These are phyloP conservation scores for Ambrosia artemisiifolia DNA, from an alignment of 129 eudicot species.

Conservation along the genomic window DNA sequence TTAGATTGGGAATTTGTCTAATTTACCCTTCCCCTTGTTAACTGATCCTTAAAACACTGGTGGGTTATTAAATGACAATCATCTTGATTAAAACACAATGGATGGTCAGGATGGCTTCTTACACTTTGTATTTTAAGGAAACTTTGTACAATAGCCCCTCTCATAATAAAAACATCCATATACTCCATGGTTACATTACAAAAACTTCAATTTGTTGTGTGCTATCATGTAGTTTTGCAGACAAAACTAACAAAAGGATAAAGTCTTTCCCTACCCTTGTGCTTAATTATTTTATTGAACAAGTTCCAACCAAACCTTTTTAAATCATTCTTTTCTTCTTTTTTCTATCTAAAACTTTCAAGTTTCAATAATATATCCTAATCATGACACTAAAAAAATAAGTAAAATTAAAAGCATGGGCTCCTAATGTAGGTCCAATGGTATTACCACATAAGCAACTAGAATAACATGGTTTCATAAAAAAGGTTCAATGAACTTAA, in stretches of 20 bases:
- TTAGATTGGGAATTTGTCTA: too few species aligned
- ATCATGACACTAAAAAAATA: neutral
- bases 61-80: too few species aligned
- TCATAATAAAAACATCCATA: too few species aligned
- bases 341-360: neutral
- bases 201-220: neutral
- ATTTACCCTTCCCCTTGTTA: too few species aligned
- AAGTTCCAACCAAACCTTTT: neutral
- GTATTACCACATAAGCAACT: slow-evolving; percentile 20
- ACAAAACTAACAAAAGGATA: neutral
- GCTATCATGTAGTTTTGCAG: neutral
- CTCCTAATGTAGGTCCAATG: slow-evolving; percentile 27
- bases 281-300: neutral
- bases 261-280: neutral
- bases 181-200: neutral
- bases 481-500: slow-evolving; percentile 31
- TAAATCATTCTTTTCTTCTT: neutral
- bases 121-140: too few species aligned
- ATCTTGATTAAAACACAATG: too few species aligned
- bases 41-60: too few species aligned
- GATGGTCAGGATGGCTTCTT: too few species aligned
- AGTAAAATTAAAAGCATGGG: neutral
- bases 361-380: slow-evolving; percentile 4
- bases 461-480: neutral
- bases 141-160: too few species aligned